These are phyloP conservation scores for Hymenochaete sp. DNA, from an alignment of 1,284 basidiomycete species.

Conservation along the genomic window DNA sequence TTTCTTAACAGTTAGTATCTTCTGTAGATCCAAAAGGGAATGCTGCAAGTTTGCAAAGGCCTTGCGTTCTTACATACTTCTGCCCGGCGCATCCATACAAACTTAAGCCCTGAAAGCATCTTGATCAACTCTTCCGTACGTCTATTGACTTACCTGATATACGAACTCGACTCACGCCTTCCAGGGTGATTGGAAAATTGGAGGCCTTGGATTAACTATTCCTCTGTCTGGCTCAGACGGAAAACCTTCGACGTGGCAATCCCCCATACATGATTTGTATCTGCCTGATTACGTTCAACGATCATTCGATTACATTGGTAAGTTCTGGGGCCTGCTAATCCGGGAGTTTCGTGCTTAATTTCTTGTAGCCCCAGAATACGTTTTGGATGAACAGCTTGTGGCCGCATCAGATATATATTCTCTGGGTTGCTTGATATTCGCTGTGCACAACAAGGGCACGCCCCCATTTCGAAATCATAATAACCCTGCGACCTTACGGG, in stretches of 20 bases:
- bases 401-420: constrained; percentile 93
- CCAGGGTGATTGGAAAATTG: constrained; percentile 97
- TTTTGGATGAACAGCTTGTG: constrained; percentile 78
- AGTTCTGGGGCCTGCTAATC: constrained; percentile 19
- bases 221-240: constrained; percentile 67
- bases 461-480: constrained; percentile 87
- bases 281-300: constrained; percentile 80
- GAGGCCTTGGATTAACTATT: constrained; percentile 83
- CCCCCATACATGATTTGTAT: constrained; percentile 79
- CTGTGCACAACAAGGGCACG: constrained; percentile 81
- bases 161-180: constrained; percentile 4
- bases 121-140: constrained; percentile 82
- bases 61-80: constrained; percentile 89
- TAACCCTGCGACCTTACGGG: constrained; percentile 71
- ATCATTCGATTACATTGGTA: constrained; percentile 92
- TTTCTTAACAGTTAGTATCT: constrained; percentile 8
- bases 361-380: constrained; percentile 86
- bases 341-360: neutral
- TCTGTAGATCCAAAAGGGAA: constrained; percentile 88
- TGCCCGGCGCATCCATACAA: constrained; percentile 87
- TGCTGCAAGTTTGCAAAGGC: constrained; percentile 89
- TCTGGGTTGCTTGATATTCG: constrained; percentile 84
- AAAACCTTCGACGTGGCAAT: constrained; percentile 73
- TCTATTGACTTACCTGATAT: constrained; percentile 19
- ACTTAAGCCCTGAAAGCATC: constrained; percentile 79